Base-by-base conservation (phyloP, 2,329 filamentous ascomycete species). In the Coleophoma cylindrospora region DNA sequence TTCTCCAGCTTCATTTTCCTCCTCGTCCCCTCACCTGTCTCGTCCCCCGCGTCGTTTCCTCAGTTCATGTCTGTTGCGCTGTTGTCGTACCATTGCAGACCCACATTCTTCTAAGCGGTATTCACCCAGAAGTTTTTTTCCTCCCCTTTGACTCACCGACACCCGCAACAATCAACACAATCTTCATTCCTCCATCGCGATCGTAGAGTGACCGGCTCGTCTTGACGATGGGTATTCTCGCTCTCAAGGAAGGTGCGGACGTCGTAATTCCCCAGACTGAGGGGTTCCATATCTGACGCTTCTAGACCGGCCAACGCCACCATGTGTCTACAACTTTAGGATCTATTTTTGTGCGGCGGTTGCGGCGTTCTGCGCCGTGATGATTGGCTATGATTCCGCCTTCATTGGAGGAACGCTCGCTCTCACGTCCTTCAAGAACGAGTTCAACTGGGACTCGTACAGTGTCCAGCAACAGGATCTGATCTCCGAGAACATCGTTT, bases 391-490 rank as follows among this genome's bases (percentile, higher is more conserved):
- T 53, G 86, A 90, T 64, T 85, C 81, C 46, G 83, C 87, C 55
- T 91, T 91, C 67, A 90, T 91, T 58, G 87, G 86, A 54, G 88
- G 84, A 0, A 90, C 87, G 1, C 71, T 91, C 32, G 80, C 84
- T 2, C 72, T 91, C 34, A 73, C 77, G 0, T 86, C 86, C 0
- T 91, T 91, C 66, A 73, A 72, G 40, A 61, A 72, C 1, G 87
- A 91, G 63, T 91, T 91, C 65, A 59, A 71, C 15, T 84, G 90
- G 58, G 70, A 65, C 3, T 34, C 34, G 38, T 37, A 47, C 36
- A 44, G 41, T 34, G 36, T 60, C 67, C 2, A 78, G 86, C 68
- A 65, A 64, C 2, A 34, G 15, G 75, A 81, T 21, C 67, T 86
- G 4, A 71, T 86, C 44, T 83, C 83, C 61, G 73, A 83, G 60